Evolutionary conservation across 495 filamentous ascomycete genomes (phyloP).

Genomic region (Penicillium canariense): DNA sequence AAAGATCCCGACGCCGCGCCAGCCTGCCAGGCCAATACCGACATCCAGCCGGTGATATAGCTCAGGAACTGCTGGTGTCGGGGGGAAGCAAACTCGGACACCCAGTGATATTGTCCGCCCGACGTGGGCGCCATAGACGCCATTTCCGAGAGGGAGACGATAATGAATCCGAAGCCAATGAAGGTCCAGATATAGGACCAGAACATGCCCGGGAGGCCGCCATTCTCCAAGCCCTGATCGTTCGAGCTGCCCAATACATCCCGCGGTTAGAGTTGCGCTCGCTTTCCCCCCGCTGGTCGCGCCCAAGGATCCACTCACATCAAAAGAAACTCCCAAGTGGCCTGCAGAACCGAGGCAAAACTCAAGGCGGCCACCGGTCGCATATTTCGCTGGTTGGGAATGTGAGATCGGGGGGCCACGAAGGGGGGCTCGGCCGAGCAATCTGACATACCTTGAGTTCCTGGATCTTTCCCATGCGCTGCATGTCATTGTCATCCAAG

Average conservation of each 20-base stretch:
- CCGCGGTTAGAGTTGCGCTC: neutral
- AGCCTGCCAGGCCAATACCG: slow-evolving; percentile 42
- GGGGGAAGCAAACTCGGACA: slow-evolving; percentile 46
- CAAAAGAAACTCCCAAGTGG: slow-evolving; percentile 29
- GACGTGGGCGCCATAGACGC: slow-evolving; percentile 35
- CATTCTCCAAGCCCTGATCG: slow-evolving; percentile 17
- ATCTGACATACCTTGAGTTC: slow-evolving; percentile 11
- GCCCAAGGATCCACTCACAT: slow-evolving; percentile 11
- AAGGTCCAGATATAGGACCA: slow-evolving; percentile 37
- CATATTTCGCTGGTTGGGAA: slow-evolving; percentile 19
- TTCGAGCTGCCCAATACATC: slow-evolving; percentile 10
- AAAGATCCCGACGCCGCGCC: slow-evolving; percentile 38
- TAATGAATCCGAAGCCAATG: slow-evolving; percentile 33
- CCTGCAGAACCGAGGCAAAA: slow-evolving; percentile 28
- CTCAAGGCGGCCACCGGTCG: slow-evolving; percentile 27
- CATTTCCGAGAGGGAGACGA: slow-evolving; percentile 39
- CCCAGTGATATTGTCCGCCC: slow-evolving; percentile 51
- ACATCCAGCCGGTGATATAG: slow-evolving; percentile 52
- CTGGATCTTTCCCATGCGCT: slow-evolving; percentile 14
- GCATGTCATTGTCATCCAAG: slow-evolving; percentile 11
- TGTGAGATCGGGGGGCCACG: neutral
- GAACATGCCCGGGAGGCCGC: slow-evolving; percentile 26
- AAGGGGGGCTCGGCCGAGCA: neutral
- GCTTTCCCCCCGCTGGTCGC: neutral
- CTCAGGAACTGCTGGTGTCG: slow-evolving; percentile 42